Conservation (phyloP, 495 filamentous ascomycete genomes). For the Rhypophila decipiens region DNA sequence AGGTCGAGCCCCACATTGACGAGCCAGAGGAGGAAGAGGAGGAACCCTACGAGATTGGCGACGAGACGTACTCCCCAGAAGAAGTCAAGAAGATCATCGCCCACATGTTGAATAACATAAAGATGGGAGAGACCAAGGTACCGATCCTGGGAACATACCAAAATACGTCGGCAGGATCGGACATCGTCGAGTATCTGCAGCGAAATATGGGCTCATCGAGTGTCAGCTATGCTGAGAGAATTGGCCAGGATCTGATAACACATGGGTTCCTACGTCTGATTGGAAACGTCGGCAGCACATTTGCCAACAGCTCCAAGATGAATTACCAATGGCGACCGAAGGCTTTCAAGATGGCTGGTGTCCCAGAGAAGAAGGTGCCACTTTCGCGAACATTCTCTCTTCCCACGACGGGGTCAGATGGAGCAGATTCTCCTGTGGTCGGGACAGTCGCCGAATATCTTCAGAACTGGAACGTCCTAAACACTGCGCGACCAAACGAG, state of each 20-base stretch:
- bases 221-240: constrained; percentile 81
- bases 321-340: constrained; percentile 95
- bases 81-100: constrained; percentile 82
- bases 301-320: constrained; percentile 95
- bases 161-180: constrained; percentile 82
- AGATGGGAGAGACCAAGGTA: constrained; percentile 83
- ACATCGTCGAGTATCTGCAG: constrained; percentile 93
- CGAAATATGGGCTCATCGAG: constrained; percentile 75
- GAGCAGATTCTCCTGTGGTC: constrained; percentile 63
- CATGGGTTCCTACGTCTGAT: constrained; percentile 85
- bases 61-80: constrained; percentile 74
- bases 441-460: constrained; percentile 81
- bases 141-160: constrained; percentile 91
- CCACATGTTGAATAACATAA: constrained; percentile 83
- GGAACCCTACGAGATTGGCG: constrained; percentile 84
- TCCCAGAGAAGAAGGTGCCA: constrained; percentile 78
- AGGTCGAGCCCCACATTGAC: constrained; percentile 42
- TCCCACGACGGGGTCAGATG: constrained; percentile 44
- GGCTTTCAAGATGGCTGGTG: constrained; percentile 77
- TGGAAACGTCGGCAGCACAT: constrained; percentile 89
- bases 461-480: constrained; percentile 85
- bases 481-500: constrained; percentile 77
- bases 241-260: constrained; percentile 86
- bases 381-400: constrained; percentile 65
- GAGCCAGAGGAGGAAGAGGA: constrained; percentile 56